These are phyloP conservation scores for Mycena rebaudengoi DNA, from an alignment of 768 basidiomycete genomes.

Conservation along the genomic window DNA sequence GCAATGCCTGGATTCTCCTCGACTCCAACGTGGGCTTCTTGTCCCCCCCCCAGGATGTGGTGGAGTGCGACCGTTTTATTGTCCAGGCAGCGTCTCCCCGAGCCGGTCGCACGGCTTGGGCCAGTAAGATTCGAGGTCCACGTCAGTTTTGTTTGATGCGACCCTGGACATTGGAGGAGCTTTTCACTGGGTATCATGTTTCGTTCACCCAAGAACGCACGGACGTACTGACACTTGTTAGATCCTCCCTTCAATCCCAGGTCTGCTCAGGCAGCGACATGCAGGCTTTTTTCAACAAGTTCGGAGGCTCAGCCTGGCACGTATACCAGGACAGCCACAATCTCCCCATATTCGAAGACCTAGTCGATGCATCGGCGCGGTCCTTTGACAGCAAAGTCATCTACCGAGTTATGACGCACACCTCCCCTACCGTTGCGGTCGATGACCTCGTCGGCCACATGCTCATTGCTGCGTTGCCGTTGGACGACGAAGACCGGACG, in stretches of 20 bases:
- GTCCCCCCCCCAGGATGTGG: neutral
- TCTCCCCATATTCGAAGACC: neutral
- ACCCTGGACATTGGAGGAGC: constrained; percentile 8
- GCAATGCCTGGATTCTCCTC: neutral
- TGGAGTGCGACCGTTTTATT: neutral
- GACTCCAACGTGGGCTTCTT: neutral
- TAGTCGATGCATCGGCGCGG: neutral
- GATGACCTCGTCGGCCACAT: constrained; percentile 6
- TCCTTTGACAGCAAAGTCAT: neutral
- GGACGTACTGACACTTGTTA: neutral
- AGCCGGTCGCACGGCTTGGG: neutral
- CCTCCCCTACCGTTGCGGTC: neutral
- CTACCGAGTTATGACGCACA: neutral
- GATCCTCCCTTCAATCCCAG: constrained; percentile 5
- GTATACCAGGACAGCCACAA: constrained; percentile 2
- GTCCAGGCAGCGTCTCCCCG: constrained; percentile 2
- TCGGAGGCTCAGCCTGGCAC: constrained; percentile 12
- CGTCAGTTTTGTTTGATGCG: constrained; percentile 6
- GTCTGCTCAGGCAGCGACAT: neutral
- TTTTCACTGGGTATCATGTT: neutral
- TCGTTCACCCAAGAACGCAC: neutral
- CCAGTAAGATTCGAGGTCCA: neutral
- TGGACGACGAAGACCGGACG: constrained; percentile 2
- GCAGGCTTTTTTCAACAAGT: constrained; percentile 6
- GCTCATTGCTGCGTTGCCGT: neutral